These are phyloP conservation scores for Cladophialophora exuberans DNA, from an alignment of 2,329 filamentous ascomycete genomes.

Conservation along the genomic window DNA sequence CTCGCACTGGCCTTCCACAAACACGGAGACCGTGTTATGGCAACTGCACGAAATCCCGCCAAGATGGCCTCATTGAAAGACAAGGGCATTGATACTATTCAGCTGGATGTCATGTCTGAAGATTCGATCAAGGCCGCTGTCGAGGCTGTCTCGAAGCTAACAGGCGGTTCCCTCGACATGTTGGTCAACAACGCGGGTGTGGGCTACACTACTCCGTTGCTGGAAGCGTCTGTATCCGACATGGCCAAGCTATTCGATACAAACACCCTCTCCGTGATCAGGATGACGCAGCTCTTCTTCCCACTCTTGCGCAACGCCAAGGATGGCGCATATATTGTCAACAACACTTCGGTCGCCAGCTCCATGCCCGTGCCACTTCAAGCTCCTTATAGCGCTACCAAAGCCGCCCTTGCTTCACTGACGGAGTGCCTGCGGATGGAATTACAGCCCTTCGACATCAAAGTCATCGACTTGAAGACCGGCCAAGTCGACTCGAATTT, in stretches of 20 bases:
- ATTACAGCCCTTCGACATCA: slow-evolving; percentile 36
- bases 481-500: slow-evolving; percentile 31
- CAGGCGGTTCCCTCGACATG: slow-evolving; percentile 42
- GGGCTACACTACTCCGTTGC: slow-evolving; percentile 32
- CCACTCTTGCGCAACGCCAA: slow-evolving; percentile 47
- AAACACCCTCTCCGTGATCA: slow-evolving; percentile 46
- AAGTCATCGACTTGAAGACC: slow-evolving; percentile 35
- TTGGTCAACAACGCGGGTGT: slow-evolving; percentile 54
- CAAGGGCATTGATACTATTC: slow-evolving; percentile 36
- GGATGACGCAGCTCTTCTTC: slow-evolving; percentile 40
- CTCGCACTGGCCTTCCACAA: slow-evolving; percentile 42
- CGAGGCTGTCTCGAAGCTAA: slow-evolving; percentile 31
- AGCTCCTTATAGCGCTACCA: slow-evolving; percentile 39
- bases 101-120: slow-evolving; percentile 39
- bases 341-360: slow-evolving; percentile 41
- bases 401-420: slow-evolving; percentile 35
- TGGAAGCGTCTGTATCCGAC: slow-evolving; percentile 36
- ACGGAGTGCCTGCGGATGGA: slow-evolving; percentile 44
- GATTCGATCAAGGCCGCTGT: slow-evolving; percentile 37
- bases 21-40: slow-evolving; percentile 44
- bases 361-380: slow-evolving; percentile 38
- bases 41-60: slow-evolving; percentile 43
- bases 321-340: slow-evolving; percentile 45
- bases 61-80: slow-evolving; percentile 37
- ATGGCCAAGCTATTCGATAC: slow-evolving; percentile 44